Conservation (phyloP, 1,284 basidiomycete species). For the Porodaedalea pini region DNA sequence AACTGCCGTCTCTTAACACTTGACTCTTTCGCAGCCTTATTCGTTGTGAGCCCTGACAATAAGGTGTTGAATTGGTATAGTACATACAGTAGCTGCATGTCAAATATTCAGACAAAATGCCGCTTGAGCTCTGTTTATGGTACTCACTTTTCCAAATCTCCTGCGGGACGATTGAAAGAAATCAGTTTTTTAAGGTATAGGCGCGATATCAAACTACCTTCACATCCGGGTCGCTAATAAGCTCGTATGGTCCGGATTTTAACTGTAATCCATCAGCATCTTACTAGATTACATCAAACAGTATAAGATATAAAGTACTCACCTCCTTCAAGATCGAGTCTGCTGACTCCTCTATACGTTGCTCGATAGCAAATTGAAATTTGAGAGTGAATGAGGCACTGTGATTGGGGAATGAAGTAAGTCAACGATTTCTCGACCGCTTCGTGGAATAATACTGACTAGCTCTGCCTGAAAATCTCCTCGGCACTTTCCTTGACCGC, state of each 20-base stretch:
- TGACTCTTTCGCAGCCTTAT: conserved; percentile 23
- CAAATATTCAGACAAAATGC: too few species aligned
- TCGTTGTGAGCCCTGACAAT: neutral
- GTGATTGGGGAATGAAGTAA: neutral
- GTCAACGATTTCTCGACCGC: neutral
- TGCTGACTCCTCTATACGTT: conserved; percentile 20
- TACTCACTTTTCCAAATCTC: conserved; percentile 22
- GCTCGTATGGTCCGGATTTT: conserved; percentile 23
- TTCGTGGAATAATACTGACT: conserved; percentile 6
- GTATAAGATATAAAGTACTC: neutral
- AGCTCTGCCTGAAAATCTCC: conserved; percentile 17
- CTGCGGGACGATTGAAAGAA: neutral
- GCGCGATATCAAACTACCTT: conserved; percentile 8
- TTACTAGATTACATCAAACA: neutral
- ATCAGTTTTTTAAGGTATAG: neutral
- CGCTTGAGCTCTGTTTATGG: neutral
- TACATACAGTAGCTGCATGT: neutral
- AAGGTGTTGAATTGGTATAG: neutral
- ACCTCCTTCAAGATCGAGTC: conserved; percentile 21
- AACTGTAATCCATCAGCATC: conserved; percentile 10
- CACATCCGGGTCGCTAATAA: conserved; percentile 22
- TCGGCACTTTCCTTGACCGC: conserved; percentile 16
- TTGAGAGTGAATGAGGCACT: conserved; percentile 22
- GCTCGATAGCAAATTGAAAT: conserved; percentile 21
- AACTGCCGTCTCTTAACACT: conserved; percentile 24